Percentiles rank a stretch among this genome's conserved stretches.
Conservation (phyloP, 176 grass and related monocot species). For the Zea mays region DNA sequence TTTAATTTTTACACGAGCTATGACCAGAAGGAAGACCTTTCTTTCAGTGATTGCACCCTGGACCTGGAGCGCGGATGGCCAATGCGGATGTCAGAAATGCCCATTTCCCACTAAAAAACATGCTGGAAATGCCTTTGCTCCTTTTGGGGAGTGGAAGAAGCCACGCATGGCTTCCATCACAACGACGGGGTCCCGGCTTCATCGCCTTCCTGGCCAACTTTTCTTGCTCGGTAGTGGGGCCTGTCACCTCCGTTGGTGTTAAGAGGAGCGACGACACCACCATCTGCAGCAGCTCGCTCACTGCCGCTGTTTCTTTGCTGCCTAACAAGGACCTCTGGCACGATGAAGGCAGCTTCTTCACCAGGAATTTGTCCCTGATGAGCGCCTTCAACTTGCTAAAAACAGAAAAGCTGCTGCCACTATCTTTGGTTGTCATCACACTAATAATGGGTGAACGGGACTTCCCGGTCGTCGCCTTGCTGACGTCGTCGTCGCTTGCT, state of each 20-base stretch:
- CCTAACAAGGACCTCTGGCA: slow-evolving; percentile 43
- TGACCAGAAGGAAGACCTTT: slow-evolving; percentile 45
- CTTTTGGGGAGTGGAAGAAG: slow-evolving; percentile 48
- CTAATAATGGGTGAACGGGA: slow-evolving; percentile 44
- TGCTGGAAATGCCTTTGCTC: slow-evolving; percentile 61
- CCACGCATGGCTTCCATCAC: slow-evolving; percentile 35
- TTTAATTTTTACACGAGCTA: slow-evolving; percentile 28
- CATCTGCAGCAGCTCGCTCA: slow-evolving; percentile 52
- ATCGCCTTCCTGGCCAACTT: slow-evolving; percentile 28
- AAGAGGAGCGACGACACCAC: slow-evolving; percentile 52
- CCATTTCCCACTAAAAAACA: slow-evolving; percentile 84
- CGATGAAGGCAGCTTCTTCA: slow-evolving; percentile 35
- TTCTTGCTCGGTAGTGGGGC: slow-evolving; percentile 36
- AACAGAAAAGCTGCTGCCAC: no score
- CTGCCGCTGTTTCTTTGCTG: slow-evolving; percentile 38
- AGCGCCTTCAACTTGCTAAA: slow-evolving; percentile 76
- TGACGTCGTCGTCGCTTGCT: slow-evolving; percentile 32
- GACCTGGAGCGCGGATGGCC: slow-evolving; percentile 35
- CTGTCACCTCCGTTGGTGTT: slow-evolving; percentile 35
- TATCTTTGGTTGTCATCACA: slow-evolving; percentile 42
- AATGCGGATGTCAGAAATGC: slow-evolving; percentile 49
- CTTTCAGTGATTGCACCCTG: slow-evolving; percentile 54
- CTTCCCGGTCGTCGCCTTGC: slow-evolving; percentile 46
- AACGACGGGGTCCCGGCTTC: slow-evolving; percentile 26
- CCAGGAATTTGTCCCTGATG: slow-evolving; percentile 55